phyloP scores from a whole-genome alignment of 2,329 filamentous ascomycete species.

The Fusarium chlamydosporum region DNA sequence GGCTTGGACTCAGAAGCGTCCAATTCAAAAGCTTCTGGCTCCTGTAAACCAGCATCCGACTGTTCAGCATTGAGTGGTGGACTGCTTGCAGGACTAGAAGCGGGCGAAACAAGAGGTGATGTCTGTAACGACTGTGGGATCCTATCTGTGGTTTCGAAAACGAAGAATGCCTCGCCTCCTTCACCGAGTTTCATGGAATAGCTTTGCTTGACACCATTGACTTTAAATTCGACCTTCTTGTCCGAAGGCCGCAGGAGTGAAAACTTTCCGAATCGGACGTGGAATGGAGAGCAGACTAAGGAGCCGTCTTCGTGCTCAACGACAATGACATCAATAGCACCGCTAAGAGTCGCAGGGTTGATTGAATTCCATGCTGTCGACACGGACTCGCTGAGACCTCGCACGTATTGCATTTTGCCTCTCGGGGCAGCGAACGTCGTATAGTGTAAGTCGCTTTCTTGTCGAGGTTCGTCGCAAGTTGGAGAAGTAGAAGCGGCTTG shows the following conservation, averaged over 20 bases:
- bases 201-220: conserved; percentile 92
- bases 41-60: conserved; percentile 64
- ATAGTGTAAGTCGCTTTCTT: conserved; percentile 4
- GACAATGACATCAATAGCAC: conserved; percentile 98
- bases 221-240: conserved; percentile 98
- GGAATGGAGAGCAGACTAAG: conserved; percentile 94
- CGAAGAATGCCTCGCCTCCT: conserved; percentile 97
- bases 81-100: conserved; percentile 87
- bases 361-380: conserved; percentile 99
- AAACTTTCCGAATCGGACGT: conserved; percentile 99
- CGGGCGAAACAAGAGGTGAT: conserved; percentile 91
- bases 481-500: conserved; percentile 28
- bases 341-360: conserved; percentile 96
- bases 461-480: conserved; percentile 12
- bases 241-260: conserved; percentile 93
- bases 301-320: conserved; percentile 94
- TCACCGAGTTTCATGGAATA: conserved; percentile 99
- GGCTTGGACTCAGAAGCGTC: conserved; percentile 60
- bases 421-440: conserved; percentile 24
- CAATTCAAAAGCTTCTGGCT: conserved; percentile 79
- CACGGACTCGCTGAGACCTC: conserved; percentile 93
- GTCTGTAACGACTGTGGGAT: conserved; percentile 96
- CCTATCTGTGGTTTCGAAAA: conserved; percentile 93
- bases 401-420: conserved; percentile 91
- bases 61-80: conserved; percentile 71